Percentiles rank a stretch among this genome's conserved stretches.
Evolutionary conservation across 2,329 filamentous ascomycete genomes (phyloP).

Genomic region (Coniochaeta sp.): DNA sequence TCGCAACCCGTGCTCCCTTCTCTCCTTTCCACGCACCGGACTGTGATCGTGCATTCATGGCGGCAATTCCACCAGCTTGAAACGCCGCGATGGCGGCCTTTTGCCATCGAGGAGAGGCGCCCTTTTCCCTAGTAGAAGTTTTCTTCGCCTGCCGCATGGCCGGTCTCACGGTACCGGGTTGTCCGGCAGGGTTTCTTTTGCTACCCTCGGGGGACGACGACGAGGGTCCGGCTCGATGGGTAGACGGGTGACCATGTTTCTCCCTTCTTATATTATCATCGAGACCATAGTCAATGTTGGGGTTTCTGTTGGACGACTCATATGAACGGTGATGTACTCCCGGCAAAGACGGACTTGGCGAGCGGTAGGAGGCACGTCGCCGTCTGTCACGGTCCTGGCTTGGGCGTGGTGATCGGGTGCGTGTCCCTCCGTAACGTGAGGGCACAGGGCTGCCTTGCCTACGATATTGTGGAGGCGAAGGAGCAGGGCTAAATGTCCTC

Average conservation of each 20-base stretch:
- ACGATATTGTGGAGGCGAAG: neutral
- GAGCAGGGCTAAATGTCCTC: neutral
- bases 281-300: neutral
- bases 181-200: neutral
- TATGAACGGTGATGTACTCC: neutral
- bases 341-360: neutral
- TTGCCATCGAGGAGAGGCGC: conserved; percentile 13
- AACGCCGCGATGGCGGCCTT: conserved; percentile 17
- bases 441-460: neutral
- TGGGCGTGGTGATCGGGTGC: too few relatives aligned
- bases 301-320: neutral
- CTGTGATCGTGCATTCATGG: conserved; percentile 7
- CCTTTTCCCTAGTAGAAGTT: conserved; percentile 5
- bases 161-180: neutral
- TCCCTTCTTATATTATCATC: neutral
- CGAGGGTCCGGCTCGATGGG: neutral
- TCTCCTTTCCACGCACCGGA: neutral
- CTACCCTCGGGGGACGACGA: neutral
- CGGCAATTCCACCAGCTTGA: conserved; percentile 15
- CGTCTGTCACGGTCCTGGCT: neutral
- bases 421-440: neutral
- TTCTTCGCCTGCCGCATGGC: conserved; percentile 10
- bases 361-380: neutral
- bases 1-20: neutral
- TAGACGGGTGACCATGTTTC: neutral